Base-by-base conservation (phyloP, 345 rosid species). In the Arabis alpina region DNA sequence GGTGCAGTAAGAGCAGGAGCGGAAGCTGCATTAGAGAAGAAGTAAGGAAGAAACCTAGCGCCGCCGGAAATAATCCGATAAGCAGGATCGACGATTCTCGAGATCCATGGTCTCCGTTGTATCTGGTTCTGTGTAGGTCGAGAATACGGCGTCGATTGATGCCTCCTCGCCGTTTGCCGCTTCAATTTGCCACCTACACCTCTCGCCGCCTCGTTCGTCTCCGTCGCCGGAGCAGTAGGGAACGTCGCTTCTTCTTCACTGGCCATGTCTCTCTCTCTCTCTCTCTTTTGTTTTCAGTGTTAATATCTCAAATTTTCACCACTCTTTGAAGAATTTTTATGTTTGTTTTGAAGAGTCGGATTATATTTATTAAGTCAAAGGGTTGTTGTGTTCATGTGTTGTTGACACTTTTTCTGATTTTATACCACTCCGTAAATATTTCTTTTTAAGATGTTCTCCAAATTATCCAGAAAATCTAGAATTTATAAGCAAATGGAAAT, bases 11-110 rank as follows among this genome's bases (percentile, higher is more conserved):
- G 79, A 47, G 87, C 73, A 50, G 48, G 57, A 54, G 48, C n/a
- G 2, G 85, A 43, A 58, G 69, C 45, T 7, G 82, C 61, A 27
- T 75, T 77, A 34, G 86, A 74, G 78, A 92, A 90, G 74, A 92
- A 71, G 55, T 86, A 84, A 10, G 95, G 95, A 25, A 92, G 76
- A 23, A 92, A 48, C 30, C 69, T 79, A 42, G 92, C 94, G 45
- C 98, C 92, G 65, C 84, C 82, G 48, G 86, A 63, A 10, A 92
- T 76, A 30, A 90, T 80, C 62, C 88, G 91, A 76, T 60, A 78
- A 69, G 95, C 98, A 32, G 98, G 98, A 75, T 90, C 85, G 57
- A 92, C 87, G 62, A 92, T 82, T 86, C 76, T 90, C 56, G 90
- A 88, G 60, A 90, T 77, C 87, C 94, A 87, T 7, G 85, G 81